Evolutionary conservation across 2,329 filamentous ascomycete species (phyloP).

Genomic region (Rhytidhysteron rufulum): DNA sequence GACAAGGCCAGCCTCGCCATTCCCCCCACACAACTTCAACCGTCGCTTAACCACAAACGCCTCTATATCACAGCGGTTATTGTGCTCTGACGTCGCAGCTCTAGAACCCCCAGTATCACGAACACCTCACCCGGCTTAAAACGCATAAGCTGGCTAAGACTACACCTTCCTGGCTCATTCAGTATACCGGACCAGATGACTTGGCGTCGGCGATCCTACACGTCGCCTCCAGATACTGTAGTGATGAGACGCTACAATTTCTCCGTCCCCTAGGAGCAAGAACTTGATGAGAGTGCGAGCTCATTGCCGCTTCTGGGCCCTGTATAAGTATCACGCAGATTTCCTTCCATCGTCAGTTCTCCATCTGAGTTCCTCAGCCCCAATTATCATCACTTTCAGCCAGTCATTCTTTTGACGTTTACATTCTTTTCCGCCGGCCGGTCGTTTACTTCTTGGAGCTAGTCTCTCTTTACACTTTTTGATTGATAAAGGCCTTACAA

Average conservation of each 20-base stretch:
- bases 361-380: constrained; percentile 7
- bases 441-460: constrained; percentile 27
- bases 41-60: too few relatives aligned
- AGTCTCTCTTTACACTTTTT: constrained; percentile 26
- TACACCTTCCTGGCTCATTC: constrained; percentile 20
- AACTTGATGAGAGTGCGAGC: constrained; percentile 9
- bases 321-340: constrained; percentile 22
- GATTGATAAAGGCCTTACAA: constrained; percentile 11
- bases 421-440: constrained; percentile 30
- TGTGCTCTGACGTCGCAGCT: constrained; percentile 27
- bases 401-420: constrained; percentile 13
- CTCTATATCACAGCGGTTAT: constrained; percentile 10
- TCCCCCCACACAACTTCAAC: constrained; percentile 11
- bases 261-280: constrained; percentile 14
- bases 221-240: constrained; percentile 11
- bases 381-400: constrained; percentile 19
- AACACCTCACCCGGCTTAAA: constrained; percentile 25
- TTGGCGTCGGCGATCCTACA: constrained; percentile 9
- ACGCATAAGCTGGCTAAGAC: constrained; percentile 26
- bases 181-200: constrained; percentile 8
- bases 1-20: constrained; percentile 18
- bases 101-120: constrained; percentile 22
- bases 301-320: constrained; percentile 6
- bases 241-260: constrained; percentile 26
- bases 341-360: constrained; percentile 2